Evolutionary conservation across 495 filamentous ascomycete genomes (phyloP).

Genomic region (Xylaria nigripes): DNA sequence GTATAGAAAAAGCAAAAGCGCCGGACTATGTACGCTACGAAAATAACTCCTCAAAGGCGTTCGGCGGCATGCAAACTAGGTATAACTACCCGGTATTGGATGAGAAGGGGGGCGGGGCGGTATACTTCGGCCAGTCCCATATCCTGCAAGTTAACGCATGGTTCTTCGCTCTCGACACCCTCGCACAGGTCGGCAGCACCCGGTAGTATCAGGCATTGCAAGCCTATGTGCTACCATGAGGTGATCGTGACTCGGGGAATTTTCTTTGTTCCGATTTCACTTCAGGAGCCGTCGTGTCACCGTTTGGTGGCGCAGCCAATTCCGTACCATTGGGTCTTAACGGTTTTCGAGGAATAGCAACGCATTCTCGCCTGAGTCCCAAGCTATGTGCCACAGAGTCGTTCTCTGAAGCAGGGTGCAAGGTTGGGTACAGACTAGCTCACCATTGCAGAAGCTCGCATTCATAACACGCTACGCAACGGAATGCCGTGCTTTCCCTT

Average conservation of each 20-base stretch:
- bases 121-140: neutral
- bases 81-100: constrained; percentile 1
- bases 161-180: constrained; percentile 10
- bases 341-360: constrained; percentile 10
- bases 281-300: constrained; percentile 3
- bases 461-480: constrained; percentile 3
- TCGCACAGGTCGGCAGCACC: constrained; percentile 9
- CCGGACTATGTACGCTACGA: constrained; percentile 2
- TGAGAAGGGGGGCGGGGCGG: neutral
- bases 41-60: neutral
- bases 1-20: constrained; percentile 6
- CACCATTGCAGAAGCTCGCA: neutral
- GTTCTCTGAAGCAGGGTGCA: neutral
- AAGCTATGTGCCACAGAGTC: neutral
- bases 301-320: constrained; percentile 5
- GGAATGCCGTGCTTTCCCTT: constrained; percentile 1
- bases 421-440: neutral
- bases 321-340: constrained; percentile 13
- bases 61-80: constrained; percentile 6
- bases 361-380: constrained; percentile 8
- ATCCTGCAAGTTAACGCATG: constrained; percentile 10
- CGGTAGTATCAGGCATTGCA: constrained; percentile 4
- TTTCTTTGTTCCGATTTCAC: constrained; percentile 9
- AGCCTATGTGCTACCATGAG: constrained; percentile 7
- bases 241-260: constrained; percentile 9